Percentiles rank a stretch among this genome's conserved stretches.
phyloP scores from a whole-genome alignment of 805 yeast genomes.

The Blastobotrys robertii region DNA sequence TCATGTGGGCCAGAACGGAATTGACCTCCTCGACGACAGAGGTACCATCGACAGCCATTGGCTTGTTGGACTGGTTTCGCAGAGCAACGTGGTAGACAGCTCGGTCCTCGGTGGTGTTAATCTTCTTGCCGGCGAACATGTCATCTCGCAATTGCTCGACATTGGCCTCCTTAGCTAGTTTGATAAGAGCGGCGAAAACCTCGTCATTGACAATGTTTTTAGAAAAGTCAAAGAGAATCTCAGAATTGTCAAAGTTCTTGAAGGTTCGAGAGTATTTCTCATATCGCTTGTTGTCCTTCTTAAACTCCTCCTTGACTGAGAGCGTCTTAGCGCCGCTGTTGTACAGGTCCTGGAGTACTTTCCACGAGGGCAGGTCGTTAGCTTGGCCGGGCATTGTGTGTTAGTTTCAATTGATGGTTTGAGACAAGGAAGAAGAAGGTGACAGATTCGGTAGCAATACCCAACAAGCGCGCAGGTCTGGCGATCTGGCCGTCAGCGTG shows the following conservation, averaged over 20 bases:
- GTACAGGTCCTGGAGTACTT: constrained; percentile 60
- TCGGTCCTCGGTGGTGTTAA: constrained; percentile 84
- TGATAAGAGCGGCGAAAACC: constrained; percentile 53
- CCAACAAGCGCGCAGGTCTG: no score
- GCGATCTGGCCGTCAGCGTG: no score
- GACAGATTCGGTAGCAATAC: no score
- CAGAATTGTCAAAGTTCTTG: constrained; percentile 75
- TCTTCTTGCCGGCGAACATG: constrained; percentile 87
- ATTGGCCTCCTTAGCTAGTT: constrained; percentile 82
- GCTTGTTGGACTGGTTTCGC: constrained; percentile 80
- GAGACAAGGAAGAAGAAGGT: no score
- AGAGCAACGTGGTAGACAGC: constrained; percentile 97
- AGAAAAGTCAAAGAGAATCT: constrained; percentile 89
- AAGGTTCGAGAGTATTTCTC: constrained; percentile 68
- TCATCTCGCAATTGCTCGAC: constrained; percentile 81
- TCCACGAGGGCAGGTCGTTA: constrained; percentile 77
- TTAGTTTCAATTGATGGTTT: no score
- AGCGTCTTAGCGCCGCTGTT: constrained; percentile 59
- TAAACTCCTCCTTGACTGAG: constrained; percentile 70
- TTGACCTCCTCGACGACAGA: constrained; percentile 90
- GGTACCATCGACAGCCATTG: constrained; percentile 80
- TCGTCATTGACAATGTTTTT: constrained; percentile 89
- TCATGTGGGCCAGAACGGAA: constrained; percentile 87
- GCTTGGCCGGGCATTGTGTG: constrained; percentile 30
- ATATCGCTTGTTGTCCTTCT: constrained; percentile 64